Base-by-base conservation (phyloP, 768 basidiomycete species). In the Hygrocybe coccinea region DNA sequence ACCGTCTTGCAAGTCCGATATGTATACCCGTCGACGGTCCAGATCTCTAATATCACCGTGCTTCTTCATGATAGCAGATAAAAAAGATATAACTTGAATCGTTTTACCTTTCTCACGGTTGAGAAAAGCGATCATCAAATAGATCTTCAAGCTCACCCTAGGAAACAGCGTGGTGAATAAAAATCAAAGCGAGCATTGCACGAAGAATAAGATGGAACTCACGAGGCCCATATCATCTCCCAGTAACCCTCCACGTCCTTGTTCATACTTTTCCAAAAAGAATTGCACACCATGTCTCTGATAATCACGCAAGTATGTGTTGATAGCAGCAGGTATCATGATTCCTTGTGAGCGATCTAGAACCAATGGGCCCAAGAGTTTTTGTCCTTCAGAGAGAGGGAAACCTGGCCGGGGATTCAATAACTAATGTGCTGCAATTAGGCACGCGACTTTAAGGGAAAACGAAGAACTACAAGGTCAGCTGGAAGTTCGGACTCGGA, bases 181-280 rank as follows among this genome's bases (percentile, higher is more conserved):
- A 21, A 53, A 50, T 29, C 24, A 55, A 45, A 29, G 29, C 8
- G 29, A 29, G 15, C 14, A 38, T 8, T 5, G 29, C 24, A 6
- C 17, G 29, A 8, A 3, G 29, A 3, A 29, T 8, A 29, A 29
- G 29, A 4, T 11, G 11, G 38, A 34, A n/a, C 69, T 22, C 59
- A 85, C 84, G 58, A 87, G 74, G 60, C 92, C 95, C 95, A 98
- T 98, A 64, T 98, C 95, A 66, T 98, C 95, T 5, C 95, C 95
- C 3, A 98, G 77, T 10, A 97, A 67, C 0, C 87, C 95, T 0
- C 95, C 95, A 43, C 76, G 74, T 0, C 77, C 79, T 60, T 85
- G 73, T 25, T 75, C 69, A 65, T 87, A 97, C 45, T 85, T 78
- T 12, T 79, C 74, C 71, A 82, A 97, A 48, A 97, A 80, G 70